A percentile compares a stretch with the other conserved stretches of the same genome.
These are phyloP conservation scores for Podaxis sp. DNA, from an alignment of 768 basidiomycete species.

Conservation along the genomic window DNA sequence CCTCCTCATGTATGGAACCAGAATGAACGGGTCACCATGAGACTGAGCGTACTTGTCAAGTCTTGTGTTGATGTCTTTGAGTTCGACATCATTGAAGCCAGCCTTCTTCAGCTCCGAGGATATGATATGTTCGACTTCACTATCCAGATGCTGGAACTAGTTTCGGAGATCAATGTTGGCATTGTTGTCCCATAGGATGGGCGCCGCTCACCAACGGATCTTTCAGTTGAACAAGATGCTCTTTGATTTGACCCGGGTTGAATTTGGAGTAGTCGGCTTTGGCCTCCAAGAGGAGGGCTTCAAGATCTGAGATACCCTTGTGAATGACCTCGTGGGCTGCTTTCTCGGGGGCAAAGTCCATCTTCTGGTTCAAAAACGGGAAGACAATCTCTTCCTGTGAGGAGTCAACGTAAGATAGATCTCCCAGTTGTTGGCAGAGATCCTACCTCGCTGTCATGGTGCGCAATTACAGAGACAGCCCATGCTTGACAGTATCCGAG, in stretches of 20 bases:
- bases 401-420: background rate
- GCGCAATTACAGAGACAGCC: background rate
- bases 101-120: background rate
- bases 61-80: background rate
- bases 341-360: conserved; percentile 7
- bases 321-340: conserved; percentile 6
- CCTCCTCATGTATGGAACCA: conserved; percentile 10
- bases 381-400: conserved; percentile 5
- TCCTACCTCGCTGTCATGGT: conserved; percentile 8
- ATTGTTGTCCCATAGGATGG: background rate
- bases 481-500: conserved; percentile 10
- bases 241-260: background rate
- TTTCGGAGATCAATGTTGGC: background rate
- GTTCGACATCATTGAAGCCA: conserved; percentile 2
- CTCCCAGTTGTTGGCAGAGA: background rate
- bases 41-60: conserved; percentile 1
- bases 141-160: conserved; percentile 4
- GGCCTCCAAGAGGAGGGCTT: background rate
- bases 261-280: conserved; percentile 7
- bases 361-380: conserved; percentile 9
- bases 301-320: background rate
- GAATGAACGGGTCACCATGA: conserved; percentile 3
- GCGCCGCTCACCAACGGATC: background rate
- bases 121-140: conserved; percentile 7
- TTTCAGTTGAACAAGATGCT: background rate